phyloP scores from a whole-genome alignment of 345 rosid species.

The Luvunga scandens region DNA sequence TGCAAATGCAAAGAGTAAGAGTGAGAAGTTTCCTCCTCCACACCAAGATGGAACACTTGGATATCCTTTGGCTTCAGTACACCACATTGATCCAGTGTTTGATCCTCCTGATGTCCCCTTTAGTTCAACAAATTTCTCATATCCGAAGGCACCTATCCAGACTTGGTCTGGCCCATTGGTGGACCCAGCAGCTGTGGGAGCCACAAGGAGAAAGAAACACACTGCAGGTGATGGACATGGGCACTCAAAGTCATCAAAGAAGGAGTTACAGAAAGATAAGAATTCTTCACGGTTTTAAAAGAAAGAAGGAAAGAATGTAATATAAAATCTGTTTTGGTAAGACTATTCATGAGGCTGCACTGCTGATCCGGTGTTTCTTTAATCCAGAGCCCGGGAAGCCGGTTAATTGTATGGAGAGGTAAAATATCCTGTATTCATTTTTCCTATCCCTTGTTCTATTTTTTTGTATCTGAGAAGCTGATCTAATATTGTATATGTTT shows the following conservation, averaged over 20 bases:
- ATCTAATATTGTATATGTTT: conserved; percentile 36
- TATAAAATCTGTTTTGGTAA: conserved; percentile 18
- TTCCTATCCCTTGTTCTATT: conserved; percentile 21
- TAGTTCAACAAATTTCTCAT: conserved; percentile 68
- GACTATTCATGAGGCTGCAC: conserved; percentile 26
- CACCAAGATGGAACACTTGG: conserved; percentile 95
- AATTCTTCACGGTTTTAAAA: conserved; percentile 32
- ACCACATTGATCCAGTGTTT: conserved; percentile 65
- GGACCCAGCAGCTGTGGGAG: conserved; percentile 38
- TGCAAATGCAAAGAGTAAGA: conserved; percentile 93
- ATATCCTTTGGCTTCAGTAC: conserved; percentile 73
- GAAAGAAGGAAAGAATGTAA: conserved; percentile 26
- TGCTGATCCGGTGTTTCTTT: conserved; percentile 27
- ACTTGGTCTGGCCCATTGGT: conserved; percentile 97
- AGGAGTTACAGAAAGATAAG: conserved; percentile 31
- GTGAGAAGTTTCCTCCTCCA: conserved; percentile 96
- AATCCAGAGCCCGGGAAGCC: conserved; percentile 28
- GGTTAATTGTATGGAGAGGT: conserved; percentile 39
- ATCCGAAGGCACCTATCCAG: conserved; percentile 64
- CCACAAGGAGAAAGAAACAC: conserved; percentile 53
- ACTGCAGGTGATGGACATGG: conserved; percentile 31
- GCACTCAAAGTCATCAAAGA: conserved; percentile 24
- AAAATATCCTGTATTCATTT: conserved; percentile 34
- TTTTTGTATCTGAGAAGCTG: conserved; percentile 31
- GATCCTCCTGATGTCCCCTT: conserved; percentile 66